Evolutionary conservation across 257 asterid species (phyloP).

Genomic region (Nicotiana undulata): DNA sequence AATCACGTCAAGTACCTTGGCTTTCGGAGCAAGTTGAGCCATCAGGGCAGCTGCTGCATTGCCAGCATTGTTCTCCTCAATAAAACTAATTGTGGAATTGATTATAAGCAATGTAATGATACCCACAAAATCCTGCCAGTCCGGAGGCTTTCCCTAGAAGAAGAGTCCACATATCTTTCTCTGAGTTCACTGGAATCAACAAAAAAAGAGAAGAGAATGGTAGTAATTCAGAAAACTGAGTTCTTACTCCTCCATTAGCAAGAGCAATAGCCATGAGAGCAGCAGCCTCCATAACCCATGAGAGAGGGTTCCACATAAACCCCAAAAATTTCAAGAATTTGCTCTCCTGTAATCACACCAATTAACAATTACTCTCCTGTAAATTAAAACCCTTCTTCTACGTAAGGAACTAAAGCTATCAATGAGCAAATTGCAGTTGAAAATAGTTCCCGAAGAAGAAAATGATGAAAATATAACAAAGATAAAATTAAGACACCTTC

Average conservation of each 20-base stretch:
- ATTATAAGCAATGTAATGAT: conserved; percentile 80
- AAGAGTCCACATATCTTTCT: conserved; percentile 4
- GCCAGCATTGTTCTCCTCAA: conserved; percentile 99
- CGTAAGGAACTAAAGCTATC: neutral
- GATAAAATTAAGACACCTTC: conserved; percentile 39
- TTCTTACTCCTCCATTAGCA: conserved; percentile 95
- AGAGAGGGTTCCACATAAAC: conserved; percentile 99
- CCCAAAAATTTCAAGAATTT: conserved; percentile 83
- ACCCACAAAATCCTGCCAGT: conserved; percentile 99
- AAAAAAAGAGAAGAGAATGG: neutral
- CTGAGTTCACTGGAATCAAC: neutral
- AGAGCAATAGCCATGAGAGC: conserved; percentile 99
- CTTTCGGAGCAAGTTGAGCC: conserved; percentile 98
- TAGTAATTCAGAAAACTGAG: conserved; percentile 1
- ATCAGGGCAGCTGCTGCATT: conserved; percentile 98
- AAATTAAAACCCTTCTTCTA: neutral
- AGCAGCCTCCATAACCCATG: conserved; percentile 99
- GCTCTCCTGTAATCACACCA: conserved; percentile 59
- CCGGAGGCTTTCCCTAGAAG: conserved; percentile 93
- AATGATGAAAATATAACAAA: neutral
- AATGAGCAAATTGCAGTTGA: conserved; percentile 11
- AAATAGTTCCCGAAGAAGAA: neutral
- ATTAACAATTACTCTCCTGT: neutral
- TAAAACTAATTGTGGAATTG: conserved; percentile 91
- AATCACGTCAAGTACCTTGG: conserved; percentile 42